Evolutionary conservation across 75 land plant genomes (phyloP).

Genomic region (Pinus albicaulis): DNA sequence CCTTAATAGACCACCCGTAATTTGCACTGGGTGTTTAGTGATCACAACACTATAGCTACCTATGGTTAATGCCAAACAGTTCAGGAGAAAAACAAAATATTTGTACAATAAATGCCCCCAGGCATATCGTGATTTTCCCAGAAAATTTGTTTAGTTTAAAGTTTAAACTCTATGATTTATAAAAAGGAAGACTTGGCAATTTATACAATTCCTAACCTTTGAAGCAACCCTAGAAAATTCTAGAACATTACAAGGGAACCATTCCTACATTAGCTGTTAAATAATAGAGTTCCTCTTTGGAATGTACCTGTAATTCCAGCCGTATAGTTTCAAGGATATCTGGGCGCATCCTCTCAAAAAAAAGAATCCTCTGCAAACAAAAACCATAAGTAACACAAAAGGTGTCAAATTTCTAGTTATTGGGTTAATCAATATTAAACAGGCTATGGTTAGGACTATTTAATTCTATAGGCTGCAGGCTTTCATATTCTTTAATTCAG

Average conservation of each 20-base stretch:
- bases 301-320: slow-evolving; percentile 57
- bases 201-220: not conserved
- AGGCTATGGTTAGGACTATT: too few species aligned
- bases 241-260: not conserved
- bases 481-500: too few species aligned
- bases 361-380: slow-evolving; percentile 65
- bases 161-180: not conserved
- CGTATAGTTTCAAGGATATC: slow-evolving; percentile 70
- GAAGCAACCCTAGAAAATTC: not conserved
- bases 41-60: not conserved
- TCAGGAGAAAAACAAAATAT: too few species aligned
- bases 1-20: not conserved
- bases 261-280: not conserved
- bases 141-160: not conserved
- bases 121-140: not conserved
- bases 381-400: not conserved
- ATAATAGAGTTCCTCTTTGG: slow-evolving; percentile 1
- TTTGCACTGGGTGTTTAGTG: not conserved
- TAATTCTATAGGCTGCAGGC: too few species aligned
- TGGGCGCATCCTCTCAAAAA: slow-evolving; percentile 81
- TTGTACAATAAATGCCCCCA: too few species aligned
- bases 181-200: not conserved
- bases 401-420: not conserved
- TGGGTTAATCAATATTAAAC: too few species aligned
- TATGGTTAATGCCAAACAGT: not conserved